Percentiles rank a stretch among this genome's conserved stretches.
These are phyloP conservation scores for Eucalyptus curtisii DNA, from an alignment of 345 rosid species.

Conservation along the genomic window DNA sequence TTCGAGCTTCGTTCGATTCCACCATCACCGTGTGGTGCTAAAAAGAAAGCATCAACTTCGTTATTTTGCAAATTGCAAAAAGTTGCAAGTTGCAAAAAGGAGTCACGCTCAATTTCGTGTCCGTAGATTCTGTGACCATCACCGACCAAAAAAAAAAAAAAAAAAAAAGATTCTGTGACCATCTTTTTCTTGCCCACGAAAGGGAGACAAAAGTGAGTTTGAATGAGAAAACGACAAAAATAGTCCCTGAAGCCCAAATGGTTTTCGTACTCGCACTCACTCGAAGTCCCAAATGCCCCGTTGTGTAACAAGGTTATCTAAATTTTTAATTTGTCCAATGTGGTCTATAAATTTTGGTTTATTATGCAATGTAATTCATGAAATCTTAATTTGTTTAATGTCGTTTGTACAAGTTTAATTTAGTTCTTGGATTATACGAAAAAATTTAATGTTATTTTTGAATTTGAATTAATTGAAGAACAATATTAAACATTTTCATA, in stretches of 20 bases:
- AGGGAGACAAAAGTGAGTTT: not conserved
- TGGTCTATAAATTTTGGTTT: accelerated
- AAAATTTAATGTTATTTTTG: no score
- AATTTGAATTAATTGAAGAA: not conserved
- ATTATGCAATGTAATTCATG: accelerated
- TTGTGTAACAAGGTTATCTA: no score
- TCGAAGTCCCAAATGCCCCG: no score
- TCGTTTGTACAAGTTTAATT: no score
- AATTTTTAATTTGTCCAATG: no score
- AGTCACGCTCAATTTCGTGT: not conserved
- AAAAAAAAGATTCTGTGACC: no score
- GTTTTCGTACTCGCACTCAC: no score
- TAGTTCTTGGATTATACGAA: not conserved
- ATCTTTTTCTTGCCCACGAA: not conserved
- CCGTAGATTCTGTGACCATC: not conserved
- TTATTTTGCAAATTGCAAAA: not conserved
- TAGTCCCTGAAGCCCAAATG: no score
- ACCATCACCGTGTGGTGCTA: not conserved
- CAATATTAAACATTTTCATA: no score
- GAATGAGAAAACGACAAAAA: not conserved
- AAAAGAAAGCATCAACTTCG: not conserved
- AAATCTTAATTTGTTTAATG: no score
- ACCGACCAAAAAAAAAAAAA: no score
- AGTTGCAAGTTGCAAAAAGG: not conserved
- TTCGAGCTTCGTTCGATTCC: not conserved